A percentile compares a stretch with the other conserved stretches of the same genome.
These are phyloP conservation scores for Rhododendron ovatum DNA, from an alignment of 148 eudicot species.

Conservation along the genomic window DNA sequence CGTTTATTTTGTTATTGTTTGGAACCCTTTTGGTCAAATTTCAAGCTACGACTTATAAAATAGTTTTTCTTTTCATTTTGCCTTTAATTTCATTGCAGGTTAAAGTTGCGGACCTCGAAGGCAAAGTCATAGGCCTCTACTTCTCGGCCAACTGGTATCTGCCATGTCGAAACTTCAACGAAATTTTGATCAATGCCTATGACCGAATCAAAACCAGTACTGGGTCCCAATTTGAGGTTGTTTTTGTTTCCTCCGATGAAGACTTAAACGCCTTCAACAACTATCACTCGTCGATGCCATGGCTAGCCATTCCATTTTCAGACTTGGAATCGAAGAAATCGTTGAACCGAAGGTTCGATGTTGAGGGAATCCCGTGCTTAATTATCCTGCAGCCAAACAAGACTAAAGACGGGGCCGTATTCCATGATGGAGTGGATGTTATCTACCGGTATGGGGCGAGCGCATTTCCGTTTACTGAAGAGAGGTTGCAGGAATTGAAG, in stretches of 20 bases:
- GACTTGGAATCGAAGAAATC: conserved; percentile 48
- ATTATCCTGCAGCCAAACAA: conserved; percentile 43
- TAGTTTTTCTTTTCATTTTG: background rate
- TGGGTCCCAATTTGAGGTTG: conserved; percentile 44
- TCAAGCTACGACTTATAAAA: background rate
- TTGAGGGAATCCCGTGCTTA: conserved; percentile 62
- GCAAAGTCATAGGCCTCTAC: conserved; percentile 60
- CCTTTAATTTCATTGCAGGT: conserved; percentile 29
- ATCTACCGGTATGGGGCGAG: conserved; percentile 48
- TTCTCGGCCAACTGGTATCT: conserved; percentile 74
- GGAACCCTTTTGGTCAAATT: too few species aligned
- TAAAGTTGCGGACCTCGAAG: conserved; percentile 58
- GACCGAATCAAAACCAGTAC: conserved; percentile 29
- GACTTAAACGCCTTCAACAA: conserved; percentile 44
- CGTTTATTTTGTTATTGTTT: too few species aligned
- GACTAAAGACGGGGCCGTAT: conserved; percentile 6
- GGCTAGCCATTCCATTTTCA: conserved; percentile 69
- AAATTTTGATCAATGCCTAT: conserved; percentile 30
- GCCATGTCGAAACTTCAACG: conserved; percentile 51
- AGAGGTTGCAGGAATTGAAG: conserved; percentile 45
- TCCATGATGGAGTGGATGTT: conserved; percentile 52
- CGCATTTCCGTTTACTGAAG: conserved; percentile 54
- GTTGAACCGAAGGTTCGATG: conserved; percentile 40
- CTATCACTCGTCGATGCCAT: conserved; percentile 56
- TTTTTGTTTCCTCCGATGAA: conserved; percentile 70